Conservation (phyloP, 768 basidiomycete species). For the Pleurotus giganteus region DNA sequence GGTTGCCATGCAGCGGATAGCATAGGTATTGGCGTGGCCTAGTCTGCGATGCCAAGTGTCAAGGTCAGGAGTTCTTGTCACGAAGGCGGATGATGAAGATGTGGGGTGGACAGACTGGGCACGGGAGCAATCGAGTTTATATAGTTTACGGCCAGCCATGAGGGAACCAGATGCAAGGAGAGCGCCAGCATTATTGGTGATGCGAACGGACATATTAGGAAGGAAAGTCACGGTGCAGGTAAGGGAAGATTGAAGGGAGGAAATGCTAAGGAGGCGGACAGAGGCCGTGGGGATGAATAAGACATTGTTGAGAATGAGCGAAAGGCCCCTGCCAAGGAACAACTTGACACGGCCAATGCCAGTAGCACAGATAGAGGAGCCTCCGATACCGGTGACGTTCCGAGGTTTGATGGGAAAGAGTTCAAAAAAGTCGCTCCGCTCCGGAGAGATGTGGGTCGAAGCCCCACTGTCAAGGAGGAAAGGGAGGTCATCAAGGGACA, state of each 20-base stretch:
- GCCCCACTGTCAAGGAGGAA: conserved; percentile 11
- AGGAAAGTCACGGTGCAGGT: conserved; percentile 9
- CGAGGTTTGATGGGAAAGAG: conserved; percentile 11
- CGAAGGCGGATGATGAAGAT: not conserved
- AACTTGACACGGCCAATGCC: conserved; percentile 16
- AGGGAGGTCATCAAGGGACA: not conserved
- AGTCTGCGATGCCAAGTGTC: conserved; percentile 18
- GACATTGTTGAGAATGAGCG: conserved; percentile 11
- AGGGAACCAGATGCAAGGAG: conserved; percentile 11
- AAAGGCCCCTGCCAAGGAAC: conserved; percentile 8
- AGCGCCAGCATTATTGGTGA: not conserved
- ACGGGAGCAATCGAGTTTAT: not conserved
- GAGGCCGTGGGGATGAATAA: conserved; percentile 16
- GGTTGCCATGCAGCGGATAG: conserved; percentile 11
- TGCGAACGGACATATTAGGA: not conserved
- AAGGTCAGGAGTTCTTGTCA: no score
- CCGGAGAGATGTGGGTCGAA: conserved; percentile 16
- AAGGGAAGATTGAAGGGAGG: conserved; percentile 6
- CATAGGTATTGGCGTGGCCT: conserved; percentile 14
- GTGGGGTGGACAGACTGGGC: conserved; percentile 5
- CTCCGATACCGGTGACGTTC: conserved; percentile 14
- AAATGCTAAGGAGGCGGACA: conserved; percentile 18
- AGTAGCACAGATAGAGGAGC: conserved; percentile 15
- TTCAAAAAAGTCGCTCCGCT: conserved; percentile 13
- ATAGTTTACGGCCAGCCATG: conserved; percentile 7